These are phyloP conservation scores for Volvox reticuliferus DNA, from an alignment of 139 green algal genomes.

Conservation along the genomic window DNA sequence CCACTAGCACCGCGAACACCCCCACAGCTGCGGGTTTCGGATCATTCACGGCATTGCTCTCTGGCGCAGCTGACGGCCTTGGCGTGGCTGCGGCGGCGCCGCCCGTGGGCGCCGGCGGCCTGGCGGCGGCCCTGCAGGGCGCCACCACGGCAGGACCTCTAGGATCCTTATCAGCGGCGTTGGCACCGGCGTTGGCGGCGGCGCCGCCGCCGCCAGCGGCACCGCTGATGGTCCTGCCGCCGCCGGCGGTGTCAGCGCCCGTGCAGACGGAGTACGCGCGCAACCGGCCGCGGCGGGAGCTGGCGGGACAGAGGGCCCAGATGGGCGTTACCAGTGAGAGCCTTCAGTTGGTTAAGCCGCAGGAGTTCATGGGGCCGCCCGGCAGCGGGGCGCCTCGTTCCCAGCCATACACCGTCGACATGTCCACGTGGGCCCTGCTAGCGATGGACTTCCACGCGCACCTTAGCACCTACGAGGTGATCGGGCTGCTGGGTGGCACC, in stretches of 20 bases:
- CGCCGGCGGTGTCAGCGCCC: neutral
- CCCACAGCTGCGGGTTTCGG: neutral
- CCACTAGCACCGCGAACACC: neutral
- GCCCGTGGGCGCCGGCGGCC: neutral
- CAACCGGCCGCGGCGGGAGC: constrained; percentile 72
- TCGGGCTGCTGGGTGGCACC: constrained; percentile 80
- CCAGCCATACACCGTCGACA: constrained; percentile 79
- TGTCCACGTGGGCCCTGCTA: constrained; percentile 67
- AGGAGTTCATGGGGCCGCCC: constrained; percentile 71
- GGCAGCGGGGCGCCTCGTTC: constrained; percentile 58
- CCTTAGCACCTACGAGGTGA: constrained; percentile 79
- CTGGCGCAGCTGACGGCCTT: neutral
- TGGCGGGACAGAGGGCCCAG: constrained; percentile 43
- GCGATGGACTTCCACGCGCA: constrained; percentile 88
- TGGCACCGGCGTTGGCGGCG: neutral
- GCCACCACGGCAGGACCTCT: neutral
- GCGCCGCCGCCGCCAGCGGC: neutral
- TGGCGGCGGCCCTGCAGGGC: constrained; percentile 15
- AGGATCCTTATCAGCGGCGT: neutral
- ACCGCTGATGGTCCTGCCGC: constrained; percentile 4
- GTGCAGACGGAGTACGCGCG: constrained; percentile 77
- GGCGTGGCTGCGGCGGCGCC: neutral
- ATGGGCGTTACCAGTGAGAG: constrained; percentile 78
- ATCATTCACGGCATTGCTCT: constrained; percentile 5
- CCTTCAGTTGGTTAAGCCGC: constrained; percentile 72